phyloP scores from a whole-genome alignment of 768 basidiomycete species.

The Phylloporus arenicola region DNA sequence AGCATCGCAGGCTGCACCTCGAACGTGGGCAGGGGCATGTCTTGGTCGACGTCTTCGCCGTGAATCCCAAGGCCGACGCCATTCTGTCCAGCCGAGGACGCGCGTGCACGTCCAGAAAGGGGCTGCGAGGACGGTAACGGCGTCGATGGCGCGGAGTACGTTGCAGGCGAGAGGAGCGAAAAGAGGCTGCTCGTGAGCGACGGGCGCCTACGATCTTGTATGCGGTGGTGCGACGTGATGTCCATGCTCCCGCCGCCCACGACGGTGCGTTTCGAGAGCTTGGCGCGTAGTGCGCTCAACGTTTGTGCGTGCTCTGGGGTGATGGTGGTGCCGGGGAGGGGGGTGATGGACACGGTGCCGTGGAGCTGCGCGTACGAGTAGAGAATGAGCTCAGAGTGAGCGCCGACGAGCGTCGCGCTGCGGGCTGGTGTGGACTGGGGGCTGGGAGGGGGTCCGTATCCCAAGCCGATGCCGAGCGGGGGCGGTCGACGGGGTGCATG shows the following conservation, averaged over 20 bases:
- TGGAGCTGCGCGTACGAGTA: constrained; percentile 82
- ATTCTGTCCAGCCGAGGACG: constrained; percentile 15
- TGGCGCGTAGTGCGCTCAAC: constrained; percentile 44
- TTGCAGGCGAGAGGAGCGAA: constrained; percentile 42
- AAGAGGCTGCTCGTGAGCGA: constrained; percentile 49
- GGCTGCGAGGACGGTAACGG: constrained; percentile 23
- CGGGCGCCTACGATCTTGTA: constrained; percentile 25
- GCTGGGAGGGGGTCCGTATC: constrained; percentile 35
- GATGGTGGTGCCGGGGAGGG: constrained; percentile 37
- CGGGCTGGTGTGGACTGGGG: constrained; percentile 26
- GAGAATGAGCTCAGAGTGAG: constrained; percentile 64
- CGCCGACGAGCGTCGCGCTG: constrained; percentile 41
- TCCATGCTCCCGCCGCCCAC: constrained; percentile 76
- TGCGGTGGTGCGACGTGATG: constrained; percentile 43
- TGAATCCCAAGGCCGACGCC: constrained; percentile 29
- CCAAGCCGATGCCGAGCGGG: constrained; percentile 46
- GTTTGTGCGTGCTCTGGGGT: constrained; percentile 42
- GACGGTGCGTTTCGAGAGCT: constrained; percentile 40
- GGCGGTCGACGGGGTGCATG: constrained; percentile 33
- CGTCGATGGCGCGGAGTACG: constrained; percentile 22
- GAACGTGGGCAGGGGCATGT: constrained; percentile 73
- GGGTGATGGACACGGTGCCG: constrained; percentile 59
- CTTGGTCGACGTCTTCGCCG: constrained; percentile 48
- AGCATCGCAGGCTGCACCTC: constrained; percentile 84
- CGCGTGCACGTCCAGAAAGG: constrained; percentile 17